Conservation (phyloP, 2,329 filamentous ascomycete genomes). For the Simplicillium aogashimaense region DNA sequence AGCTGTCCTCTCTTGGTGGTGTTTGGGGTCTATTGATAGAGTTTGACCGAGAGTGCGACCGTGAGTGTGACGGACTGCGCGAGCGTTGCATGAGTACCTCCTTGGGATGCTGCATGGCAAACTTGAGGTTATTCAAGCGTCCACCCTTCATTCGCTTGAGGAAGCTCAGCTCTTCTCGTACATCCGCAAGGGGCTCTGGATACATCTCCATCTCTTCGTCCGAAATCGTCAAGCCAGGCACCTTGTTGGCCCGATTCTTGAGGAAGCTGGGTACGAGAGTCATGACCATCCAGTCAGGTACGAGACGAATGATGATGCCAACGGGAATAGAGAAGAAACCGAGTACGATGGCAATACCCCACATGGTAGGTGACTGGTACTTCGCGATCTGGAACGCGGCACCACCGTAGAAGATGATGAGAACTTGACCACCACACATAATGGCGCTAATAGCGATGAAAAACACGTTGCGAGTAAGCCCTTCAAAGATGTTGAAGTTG, state of each 20-base stretch:
- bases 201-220: slow-evolving; percentile 61
- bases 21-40: slow-evolving; percentile 52
- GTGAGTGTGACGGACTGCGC: slow-evolving; percentile 52
- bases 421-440: slow-evolving; percentile 81
- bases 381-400: slow-evolving; percentile 63
- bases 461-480: slow-evolving; percentile 74
- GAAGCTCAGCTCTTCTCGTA: slow-evolving; percentile 73
- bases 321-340: slow-evolving; percentile 79
- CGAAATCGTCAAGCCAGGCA: slow-evolving; percentile 49
- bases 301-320: slow-evolving; percentile 68
- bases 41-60: slow-evolving; percentile 55
- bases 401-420: slow-evolving; percentile 85
- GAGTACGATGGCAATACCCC: slow-evolving; percentile 79
- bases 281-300: slow-evolving; percentile 63
- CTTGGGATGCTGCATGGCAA: slow-evolving; percentile 65
- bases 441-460: slow-evolving; percentile 77
- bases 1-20: slow-evolving; percentile 48
- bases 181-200: slow-evolving; percentile 62
- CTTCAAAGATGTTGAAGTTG: slow-evolving; percentile 90
- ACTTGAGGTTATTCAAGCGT: slow-evolving; percentile 71
- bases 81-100: slow-evolving; percentile 53
- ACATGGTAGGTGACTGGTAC: slow-evolving; percentile 62
- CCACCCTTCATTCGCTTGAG: slow-evolving; percentile 73
- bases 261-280: slow-evolving; percentile 43
- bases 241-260: slow-evolving; percentile 34